Conservation (phyloP, 805 yeast genomes). For the Candida maltosa region DNA sequence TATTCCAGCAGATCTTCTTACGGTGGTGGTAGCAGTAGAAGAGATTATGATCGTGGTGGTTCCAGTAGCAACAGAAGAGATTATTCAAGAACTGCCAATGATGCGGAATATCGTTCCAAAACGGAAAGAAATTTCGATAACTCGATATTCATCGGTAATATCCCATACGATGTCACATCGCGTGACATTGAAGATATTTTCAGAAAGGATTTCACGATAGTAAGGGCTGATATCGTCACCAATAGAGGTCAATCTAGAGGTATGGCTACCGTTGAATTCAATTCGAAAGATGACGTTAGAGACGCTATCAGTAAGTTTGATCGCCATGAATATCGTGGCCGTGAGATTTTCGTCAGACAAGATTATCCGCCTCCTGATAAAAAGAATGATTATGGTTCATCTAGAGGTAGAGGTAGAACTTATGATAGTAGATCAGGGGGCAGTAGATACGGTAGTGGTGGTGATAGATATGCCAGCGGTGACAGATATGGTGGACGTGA, state of each 20-base stretch:
- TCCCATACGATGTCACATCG: conserved; percentile 63
- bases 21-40: conserved; percentile 17
- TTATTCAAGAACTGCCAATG: conserved; percentile 18
- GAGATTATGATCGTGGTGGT: conserved; percentile 17
- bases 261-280: conserved; percentile 88
- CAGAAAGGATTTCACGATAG: conserved; percentile 47
- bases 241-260: conserved; percentile 81
- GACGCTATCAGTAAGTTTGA: conserved; percentile 70
- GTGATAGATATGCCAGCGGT: conserved; percentile 8
- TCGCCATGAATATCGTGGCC: conserved; percentile 61
- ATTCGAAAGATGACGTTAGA: conserved; percentile 59
- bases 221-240: conserved; percentile 79
- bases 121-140: conserved; percentile 59
- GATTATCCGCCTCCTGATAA: conserved; percentile 86
- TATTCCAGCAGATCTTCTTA: conserved; percentile 6
- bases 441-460: conserved; percentile 11
- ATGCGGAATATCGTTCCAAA: conserved; percentile 22
- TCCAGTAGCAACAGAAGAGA: conserved; percentile 21
- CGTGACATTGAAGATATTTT: conserved; percentile 59
- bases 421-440: conserved; percentile 12
- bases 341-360: conserved; percentile 85
- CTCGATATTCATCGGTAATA: conserved; percentile 70
- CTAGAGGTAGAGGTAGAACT: conserved; percentile 15
- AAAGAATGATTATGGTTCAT: conserved; percentile 21
- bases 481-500: conserved; percentile 12